phyloP scores from a whole-genome alignment of 768 basidiomycete species.

The Mycena chlorophos region DNA sequence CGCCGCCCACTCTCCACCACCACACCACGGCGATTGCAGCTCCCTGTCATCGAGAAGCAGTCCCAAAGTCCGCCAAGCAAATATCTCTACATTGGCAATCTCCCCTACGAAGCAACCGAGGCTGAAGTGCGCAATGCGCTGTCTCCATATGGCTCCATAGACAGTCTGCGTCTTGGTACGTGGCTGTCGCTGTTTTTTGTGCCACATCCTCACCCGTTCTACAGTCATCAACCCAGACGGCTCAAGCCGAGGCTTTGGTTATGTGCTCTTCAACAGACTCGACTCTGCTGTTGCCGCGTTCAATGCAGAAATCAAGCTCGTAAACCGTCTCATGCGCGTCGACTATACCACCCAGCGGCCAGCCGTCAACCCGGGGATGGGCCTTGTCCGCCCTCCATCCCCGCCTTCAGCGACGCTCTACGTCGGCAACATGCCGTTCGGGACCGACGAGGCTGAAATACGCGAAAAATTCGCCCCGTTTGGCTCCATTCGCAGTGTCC shows the following conservation, averaged over 20 bases:
- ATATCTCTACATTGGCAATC: conserved; percentile 15
- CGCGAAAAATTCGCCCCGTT: conserved; percentile 42
- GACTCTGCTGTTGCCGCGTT: not conserved
- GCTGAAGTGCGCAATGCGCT: conserved; percentile 3
- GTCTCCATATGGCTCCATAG: conserved; percentile 2
- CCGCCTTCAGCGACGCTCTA: conserved; percentile 42
- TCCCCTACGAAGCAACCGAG: conserved; percentile 15
- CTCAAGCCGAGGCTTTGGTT: conserved; percentile 16
- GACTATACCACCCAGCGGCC: conserved; percentile 24
- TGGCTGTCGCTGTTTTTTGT: not conserved
- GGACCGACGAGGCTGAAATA: conserved; percentile 40
- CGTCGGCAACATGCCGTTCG: conserved; percentile 55
- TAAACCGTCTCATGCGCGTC: conserved; percentile 22
- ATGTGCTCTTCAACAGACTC: conserved; percentile 6
- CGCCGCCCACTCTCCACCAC: too few relatives aligned
- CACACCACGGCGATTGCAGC: too few relatives aligned
- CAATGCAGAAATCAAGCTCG: not conserved
- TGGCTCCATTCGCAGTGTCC: conserved; percentile 40
- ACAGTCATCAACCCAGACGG: conserved; percentile 16
- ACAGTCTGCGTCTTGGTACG: conserved; percentile 9
- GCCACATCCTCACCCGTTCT: too few relatives aligned
- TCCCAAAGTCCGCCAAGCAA: conserved; percentile 4
- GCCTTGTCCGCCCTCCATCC: not conserved
- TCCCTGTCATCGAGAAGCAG: too few relatives aligned
- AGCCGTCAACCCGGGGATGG: not conserved